Evolutionary conservation across 225 moss, liverwort and hornwort species (phyloP).

Genomic region (Asterella californica): DNA sequence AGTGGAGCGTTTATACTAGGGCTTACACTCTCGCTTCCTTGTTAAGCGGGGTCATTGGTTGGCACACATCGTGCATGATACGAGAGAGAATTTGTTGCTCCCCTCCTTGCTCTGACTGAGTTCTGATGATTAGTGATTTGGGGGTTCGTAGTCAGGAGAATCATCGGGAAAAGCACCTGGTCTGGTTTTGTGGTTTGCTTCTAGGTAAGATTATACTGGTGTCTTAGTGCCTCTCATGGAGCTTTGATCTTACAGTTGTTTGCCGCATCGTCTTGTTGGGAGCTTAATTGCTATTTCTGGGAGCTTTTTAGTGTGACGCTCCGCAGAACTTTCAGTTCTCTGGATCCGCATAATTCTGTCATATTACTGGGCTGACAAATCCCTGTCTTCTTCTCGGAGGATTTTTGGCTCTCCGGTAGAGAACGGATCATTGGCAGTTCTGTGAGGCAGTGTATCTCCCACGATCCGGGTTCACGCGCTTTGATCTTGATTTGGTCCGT

Average conservation of each 20-base stretch:
- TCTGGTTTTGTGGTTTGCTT: background rate
- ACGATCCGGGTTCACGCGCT: slow-evolving; percentile 7
- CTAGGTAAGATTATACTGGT: background rate
- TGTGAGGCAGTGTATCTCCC: background rate
- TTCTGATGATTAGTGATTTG: slow-evolving; percentile 14
- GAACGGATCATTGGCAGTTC: background rate
- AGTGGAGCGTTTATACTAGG: slow-evolving; percentile 6
- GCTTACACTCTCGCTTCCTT: background rate
- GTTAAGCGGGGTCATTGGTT: background rate
- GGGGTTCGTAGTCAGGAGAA: slow-evolving; percentile 4
- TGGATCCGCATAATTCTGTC: background rate
- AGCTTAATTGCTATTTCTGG: background rate
- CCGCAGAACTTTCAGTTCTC: background rate
- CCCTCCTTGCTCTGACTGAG: background rate
- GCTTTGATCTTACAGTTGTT: slow-evolving; percentile 14
- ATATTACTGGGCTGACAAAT: background rate
- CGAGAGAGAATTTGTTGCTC: background rate
- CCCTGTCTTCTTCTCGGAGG: background rate
- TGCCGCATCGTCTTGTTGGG: background rate
- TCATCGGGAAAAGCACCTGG: background rate
- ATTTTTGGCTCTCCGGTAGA: background rate
- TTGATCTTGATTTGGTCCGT: background rate
- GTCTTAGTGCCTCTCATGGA: background rate
- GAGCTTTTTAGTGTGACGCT: background rate
- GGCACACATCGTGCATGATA: background rate